Evolutionary conservation across 139 green algal genomes (phyloP).

Genomic region (Chlamydomonas schloesseri): DNA sequence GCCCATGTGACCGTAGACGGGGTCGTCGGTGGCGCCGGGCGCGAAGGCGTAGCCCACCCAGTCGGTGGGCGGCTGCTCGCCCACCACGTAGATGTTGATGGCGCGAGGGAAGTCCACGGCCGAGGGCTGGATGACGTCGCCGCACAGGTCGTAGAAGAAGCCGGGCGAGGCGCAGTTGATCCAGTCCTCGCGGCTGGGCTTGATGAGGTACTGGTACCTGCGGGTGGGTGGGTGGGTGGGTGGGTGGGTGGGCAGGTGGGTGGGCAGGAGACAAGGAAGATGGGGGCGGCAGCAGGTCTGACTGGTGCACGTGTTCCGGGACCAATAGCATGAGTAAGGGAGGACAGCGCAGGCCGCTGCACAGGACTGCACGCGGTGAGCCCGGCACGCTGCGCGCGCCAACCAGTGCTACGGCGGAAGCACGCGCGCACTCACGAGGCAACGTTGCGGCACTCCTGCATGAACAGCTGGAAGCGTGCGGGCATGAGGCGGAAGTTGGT

Average conservation of each 20-base stretch:
- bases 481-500: constrained; percentile 16
- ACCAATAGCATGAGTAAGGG: too few species aligned
- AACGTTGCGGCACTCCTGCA: constrained; percentile 7
- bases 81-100: constrained; percentile 17
- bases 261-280: too few species aligned
- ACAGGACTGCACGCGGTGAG: too few species aligned
- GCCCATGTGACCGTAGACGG: constrained; percentile 1
- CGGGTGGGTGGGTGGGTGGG: too few species aligned
- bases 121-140: background rate
- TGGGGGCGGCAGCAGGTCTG: too few species aligned
- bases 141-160: constrained; percentile 3
- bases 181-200: background rate
- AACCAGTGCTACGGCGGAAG: too few species aligned
- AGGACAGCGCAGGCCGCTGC: too few species aligned
- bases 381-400: too few species aligned
- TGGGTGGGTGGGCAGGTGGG: background rate
- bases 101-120: background rate
- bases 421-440: background rate
- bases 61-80: constrained; percentile 1
- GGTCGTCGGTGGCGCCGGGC: background rate
- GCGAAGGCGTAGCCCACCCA: background rate
- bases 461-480: constrained; percentile 5
- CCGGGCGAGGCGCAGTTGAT: background rate
- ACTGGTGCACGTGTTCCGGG: too few species aligned
- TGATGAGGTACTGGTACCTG: constrained; percentile 1